Evolutionary conservation across 768 basidiomycete genomes (phyloP).

Genomic region (Boletus vermiculosoides): DNA sequence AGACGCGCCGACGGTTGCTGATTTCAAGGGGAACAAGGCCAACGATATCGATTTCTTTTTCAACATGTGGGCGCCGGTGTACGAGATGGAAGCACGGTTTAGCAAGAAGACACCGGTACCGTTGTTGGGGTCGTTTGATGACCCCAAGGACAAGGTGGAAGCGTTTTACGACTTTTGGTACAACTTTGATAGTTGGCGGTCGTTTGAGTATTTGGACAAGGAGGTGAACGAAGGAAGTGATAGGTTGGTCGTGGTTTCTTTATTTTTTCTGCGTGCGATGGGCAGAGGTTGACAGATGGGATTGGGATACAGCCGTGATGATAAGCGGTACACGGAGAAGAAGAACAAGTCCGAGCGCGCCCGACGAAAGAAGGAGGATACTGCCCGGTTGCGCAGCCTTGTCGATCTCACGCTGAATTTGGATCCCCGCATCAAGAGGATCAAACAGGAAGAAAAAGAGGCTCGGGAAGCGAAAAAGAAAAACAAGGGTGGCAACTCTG

Average conservation of each 20-base stretch:
- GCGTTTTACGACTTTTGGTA: constrained; percentile 99
- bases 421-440: constrained; percentile 95
- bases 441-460: constrained; percentile 95
- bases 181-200: constrained; percentile 98
- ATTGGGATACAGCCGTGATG: constrained; percentile 70
- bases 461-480: constrained; percentile 90
- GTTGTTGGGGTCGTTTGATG: constrained; percentile 65
- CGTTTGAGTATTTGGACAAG: constrained; percentile 97
- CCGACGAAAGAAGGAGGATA: constrained; percentile 96
- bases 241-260: constrained; percentile 50
- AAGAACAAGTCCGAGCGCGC: constrained; percentile 99
- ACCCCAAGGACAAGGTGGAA: constrained; percentile 81
- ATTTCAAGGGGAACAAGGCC: constrained; percentile 48
- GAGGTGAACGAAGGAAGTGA: constrained; percentile 98
- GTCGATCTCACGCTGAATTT: constrained; percentile 82
- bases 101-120: constrained; percentile 84
- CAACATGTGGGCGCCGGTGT: constrained; percentile 73
- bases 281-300: constrained; percentile 11
- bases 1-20: constrained; percentile 65
- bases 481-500: constrained; percentile 40
- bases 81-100: constrained; percentile 91
- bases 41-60: constrained; percentile 65
- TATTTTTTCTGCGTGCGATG: not conserved
- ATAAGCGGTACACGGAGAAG: constrained; percentile 98
- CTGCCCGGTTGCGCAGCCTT: constrained; percentile 77